Base-by-base conservation (phyloP, 768 basidiomycete genomes). In the Porphyrellus cyaneotinctus region DNA sequence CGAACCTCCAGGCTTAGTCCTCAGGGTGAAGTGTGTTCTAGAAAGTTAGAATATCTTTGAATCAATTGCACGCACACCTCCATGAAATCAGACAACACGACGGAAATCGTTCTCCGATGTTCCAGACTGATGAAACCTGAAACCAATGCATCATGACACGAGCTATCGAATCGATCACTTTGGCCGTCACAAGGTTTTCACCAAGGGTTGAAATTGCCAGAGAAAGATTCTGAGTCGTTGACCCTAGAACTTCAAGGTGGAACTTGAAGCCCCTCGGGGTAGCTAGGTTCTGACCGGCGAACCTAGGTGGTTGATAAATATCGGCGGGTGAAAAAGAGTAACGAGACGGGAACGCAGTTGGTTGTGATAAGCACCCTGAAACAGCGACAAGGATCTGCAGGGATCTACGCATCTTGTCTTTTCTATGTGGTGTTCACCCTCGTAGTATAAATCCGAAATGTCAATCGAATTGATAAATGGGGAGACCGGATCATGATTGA, bases 321-420 rank as follows among this genome's bases (percentile, higher is more conserved):
- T n/a, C n/a, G n/a, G 24, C 22, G 23, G 30, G 35, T 36, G 43
- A 36, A 31, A 38, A 53, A 24, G 37, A 41, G 51, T 51, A 53
- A 56, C 47, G 64, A 64, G 59, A 41, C 36, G 30, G 51, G 49
- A 42, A 39, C 62, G 62, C 62, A 57, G 53, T 51, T 53, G 43
- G 49, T 38, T 26, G 44, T 50, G 51, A 61, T 53, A 38, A 43
- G 32, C 53, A 37, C 41, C 44, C 47, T 64, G 58, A 61, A 64
- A 64, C 62, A 32, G 35, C 22, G 39, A 54, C 41, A 17, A 58
- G 38, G 64, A 65, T 64, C 57, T 65, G 38, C 60, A 65, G 39
- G 49, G 54, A 58, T 59, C 59, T 61, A 30, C 56, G 30, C 43
- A 28, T 41, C 37, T 31, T 47, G 32, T 41, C 37, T 31, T 52